phyloP scores from a whole-genome alignment of 2,329 filamentous ascomycete genomes.

The Exophiala oligosperma region DNA sequence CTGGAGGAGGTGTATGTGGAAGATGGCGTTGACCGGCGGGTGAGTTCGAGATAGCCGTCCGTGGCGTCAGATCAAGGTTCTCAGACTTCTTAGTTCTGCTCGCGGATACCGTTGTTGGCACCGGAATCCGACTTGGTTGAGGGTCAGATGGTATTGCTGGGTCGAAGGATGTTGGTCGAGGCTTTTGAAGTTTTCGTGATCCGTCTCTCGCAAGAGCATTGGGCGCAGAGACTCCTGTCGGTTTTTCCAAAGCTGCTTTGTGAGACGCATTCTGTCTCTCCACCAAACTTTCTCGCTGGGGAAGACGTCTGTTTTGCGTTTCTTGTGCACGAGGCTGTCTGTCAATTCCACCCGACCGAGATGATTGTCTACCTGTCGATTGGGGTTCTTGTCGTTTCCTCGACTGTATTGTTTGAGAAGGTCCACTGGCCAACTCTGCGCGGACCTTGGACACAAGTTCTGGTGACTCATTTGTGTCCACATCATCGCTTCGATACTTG shows the following conservation, averaged over 20 bases:
- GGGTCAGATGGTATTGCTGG: not conserved
- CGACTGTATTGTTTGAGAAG: not conserved
- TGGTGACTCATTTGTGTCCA: not conserved
- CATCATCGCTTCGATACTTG: constrained; percentile 14
- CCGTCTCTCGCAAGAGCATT: constrained; percentile 10
- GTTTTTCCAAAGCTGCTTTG: constrained; percentile 29
- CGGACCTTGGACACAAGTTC: not conserved
- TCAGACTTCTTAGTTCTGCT: constrained; percentile 1
- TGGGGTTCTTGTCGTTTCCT: constrained; percentile 4
- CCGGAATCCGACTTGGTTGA: constrained; percentile 20
- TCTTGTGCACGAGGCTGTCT: not conserved
- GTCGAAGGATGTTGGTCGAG: constrained; percentile 1
- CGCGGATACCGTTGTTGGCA: constrained; percentile 9
- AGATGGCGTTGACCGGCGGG: constrained; percentile 5
- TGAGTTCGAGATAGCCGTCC: not conserved
- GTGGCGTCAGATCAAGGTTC: not conserved
- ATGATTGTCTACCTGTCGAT: not conserved
- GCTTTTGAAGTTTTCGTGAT: constrained; percentile 25
- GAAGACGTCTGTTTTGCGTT: not conserved
- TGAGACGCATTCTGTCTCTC: constrained; percentile 30
- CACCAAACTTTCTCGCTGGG: constrained; percentile 4
- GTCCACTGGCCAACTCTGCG: not conserved
- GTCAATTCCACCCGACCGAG: not conserved
- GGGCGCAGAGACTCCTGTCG: constrained; percentile 21
- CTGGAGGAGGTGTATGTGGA: constrained; percentile 17